A percentile compares a stretch with the other conserved stretches of the same genome.
Evolutionary conservation across 2,329 filamentous ascomycete species (phyloP).

Genomic region (Talaromyces piceae): DNA sequence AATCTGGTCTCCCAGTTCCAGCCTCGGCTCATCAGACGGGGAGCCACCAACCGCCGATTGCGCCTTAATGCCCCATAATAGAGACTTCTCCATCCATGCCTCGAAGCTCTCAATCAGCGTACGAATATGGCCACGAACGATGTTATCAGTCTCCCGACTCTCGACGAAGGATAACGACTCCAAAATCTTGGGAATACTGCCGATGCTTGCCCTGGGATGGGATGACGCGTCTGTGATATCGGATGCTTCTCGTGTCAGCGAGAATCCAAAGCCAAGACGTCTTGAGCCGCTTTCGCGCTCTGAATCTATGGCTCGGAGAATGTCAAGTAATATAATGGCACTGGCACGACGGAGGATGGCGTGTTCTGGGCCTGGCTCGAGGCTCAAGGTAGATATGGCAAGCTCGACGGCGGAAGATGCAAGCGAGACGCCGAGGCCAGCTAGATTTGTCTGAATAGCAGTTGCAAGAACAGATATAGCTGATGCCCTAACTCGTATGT

Average conservation of each 20-base stretch:
- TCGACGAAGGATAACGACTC: slow-evolving; percentile 31
- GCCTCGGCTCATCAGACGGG: slow-evolving; percentile 10
- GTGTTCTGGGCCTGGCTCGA: slow-evolving; percentile 29
- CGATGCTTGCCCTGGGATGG: slow-evolving; percentile 22
- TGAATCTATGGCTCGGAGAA: slow-evolving; percentile 33
- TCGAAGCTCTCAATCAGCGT: slow-evolving; percentile 35
- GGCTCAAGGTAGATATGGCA: slow-evolving; percentile 30
- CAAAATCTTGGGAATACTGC: slow-evolving; percentile 33
- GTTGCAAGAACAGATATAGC: slow-evolving; percentile 37
- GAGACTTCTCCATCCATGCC: slow-evolving; percentile 36
- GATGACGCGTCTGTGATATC: not conserved
- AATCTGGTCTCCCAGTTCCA: slow-evolving; percentile 31
- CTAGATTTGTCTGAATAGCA: slow-evolving; percentile 33
- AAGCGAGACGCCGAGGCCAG: slow-evolving; percentile 29
- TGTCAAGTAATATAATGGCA: slow-evolving; percentile 32
- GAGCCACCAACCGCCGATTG: slow-evolving; percentile 9
- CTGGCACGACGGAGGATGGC: slow-evolving; percentile 38
- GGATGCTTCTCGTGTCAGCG: slow-evolving; percentile 17
- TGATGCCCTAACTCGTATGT: slow-evolving; percentile 36
- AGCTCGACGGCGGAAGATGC: slow-evolving; percentile 32
- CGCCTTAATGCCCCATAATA: slow-evolving; percentile 32
- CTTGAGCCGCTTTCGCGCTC: slow-evolving; percentile 24
- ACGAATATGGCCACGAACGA: slow-evolving; percentile 34
- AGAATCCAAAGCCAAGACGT: slow-evolving; percentile 35
- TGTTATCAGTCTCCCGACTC: slow-evolving; percentile 28